phyloP scores from a whole-genome alignment of 768 basidiomycete species.

The Pleurotus eryngii region DNA sequence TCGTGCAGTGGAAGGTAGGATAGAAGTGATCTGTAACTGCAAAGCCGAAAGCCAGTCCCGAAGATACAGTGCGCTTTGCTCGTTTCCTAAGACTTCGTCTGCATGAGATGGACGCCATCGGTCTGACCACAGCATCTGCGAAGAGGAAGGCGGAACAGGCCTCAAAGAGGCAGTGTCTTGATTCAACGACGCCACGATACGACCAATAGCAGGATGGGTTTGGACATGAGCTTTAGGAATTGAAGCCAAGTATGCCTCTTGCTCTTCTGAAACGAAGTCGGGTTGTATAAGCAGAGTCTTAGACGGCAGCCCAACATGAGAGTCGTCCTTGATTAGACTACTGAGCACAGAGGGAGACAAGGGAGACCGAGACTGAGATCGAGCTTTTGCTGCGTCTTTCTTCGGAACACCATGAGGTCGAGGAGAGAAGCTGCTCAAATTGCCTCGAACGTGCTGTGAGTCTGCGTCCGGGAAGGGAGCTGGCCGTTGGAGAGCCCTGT shows the following conservation, averaged over 20 bases:
- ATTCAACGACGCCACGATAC: slow-evolving; percentile 23
- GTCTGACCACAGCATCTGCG: slow-evolving; percentile 61
- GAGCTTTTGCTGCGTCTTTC: background rate
- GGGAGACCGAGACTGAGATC: too few relatives aligned
- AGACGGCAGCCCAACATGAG: background rate
- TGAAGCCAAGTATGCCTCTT: slow-evolving; percentile 15
- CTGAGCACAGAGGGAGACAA: background rate
- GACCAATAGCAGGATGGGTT: slow-evolving; percentile 51
- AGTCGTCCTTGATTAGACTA: slow-evolving; percentile 1
- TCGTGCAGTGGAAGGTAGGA: slow-evolving; percentile 10
- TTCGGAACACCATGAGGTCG: background rate
- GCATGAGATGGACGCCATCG: slow-evolving; percentile 76
- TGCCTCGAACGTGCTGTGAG: slow-evolving; percentile 61
- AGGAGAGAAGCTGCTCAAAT: slow-evolving; percentile 30
- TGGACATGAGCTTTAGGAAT: slow-evolving; percentile 20
- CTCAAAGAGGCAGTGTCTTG: slow-evolving; percentile 14
- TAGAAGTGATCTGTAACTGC: slow-evolving; percentile 42
- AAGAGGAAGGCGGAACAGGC: slow-evolving; percentile 9
- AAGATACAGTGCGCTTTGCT: slow-evolving; percentile 63
- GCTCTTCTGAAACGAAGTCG: background rate
- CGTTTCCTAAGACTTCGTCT: slow-evolving; percentile 77
- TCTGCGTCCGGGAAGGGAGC: slow-evolving; percentile 48
- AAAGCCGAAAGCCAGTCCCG: slow-evolving; percentile 79
- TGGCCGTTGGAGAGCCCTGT: slow-evolving; percentile 7
- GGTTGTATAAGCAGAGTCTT: background rate